Conservation (phyloP, 345 rosid species). For the Mangifera indica region DNA sequence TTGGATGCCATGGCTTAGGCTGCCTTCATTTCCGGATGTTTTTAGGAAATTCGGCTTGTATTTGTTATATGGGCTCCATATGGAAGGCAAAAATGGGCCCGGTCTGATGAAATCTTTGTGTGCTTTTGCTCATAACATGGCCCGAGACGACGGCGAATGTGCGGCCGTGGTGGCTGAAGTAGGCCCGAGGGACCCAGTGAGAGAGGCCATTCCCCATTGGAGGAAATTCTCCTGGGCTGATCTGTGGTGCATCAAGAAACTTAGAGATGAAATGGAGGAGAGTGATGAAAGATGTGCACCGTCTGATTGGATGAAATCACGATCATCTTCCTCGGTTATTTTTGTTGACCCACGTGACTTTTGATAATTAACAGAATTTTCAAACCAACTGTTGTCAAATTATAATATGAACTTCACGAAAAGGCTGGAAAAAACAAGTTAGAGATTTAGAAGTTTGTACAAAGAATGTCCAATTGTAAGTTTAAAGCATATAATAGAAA, state of each 20-base stretch:
- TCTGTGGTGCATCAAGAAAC: slow-evolving; percentile 68
- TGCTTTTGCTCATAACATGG: slow-evolving; percentile 62
- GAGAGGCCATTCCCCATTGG: slow-evolving; percentile 64
- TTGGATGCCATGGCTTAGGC: slow-evolving; percentile 63
- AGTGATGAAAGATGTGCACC: slow-evolving; percentile 21
- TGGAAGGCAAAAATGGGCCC: slow-evolving; percentile 56
- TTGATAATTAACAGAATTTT: slow-evolving; percentile 23
- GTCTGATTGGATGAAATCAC: slow-evolving; percentile 45
- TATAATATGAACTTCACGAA: too few species aligned
- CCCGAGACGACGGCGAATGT: slow-evolving; percentile 56
- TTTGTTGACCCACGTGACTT: slow-evolving; percentile 82
- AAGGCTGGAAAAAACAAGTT: too few species aligned
- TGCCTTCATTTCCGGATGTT: slow-evolving; percentile 72
- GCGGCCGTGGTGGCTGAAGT: slow-evolving; percentile 67
- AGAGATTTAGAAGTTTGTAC: too few species aligned
- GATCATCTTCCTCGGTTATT: slow-evolving; percentile 36
- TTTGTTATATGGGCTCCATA: slow-evolving; percentile 57
- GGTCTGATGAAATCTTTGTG: slow-evolving; percentile 59
- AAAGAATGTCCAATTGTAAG: too few species aligned
- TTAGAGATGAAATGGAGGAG: slow-evolving; percentile 10
- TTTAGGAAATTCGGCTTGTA: slow-evolving; percentile 63
- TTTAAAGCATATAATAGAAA: too few species aligned
- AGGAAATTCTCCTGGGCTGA: slow-evolving; percentile 64
- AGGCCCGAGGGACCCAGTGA: slow-evolving; percentile 51
- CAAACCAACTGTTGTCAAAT: too few species aligned